Base-by-base conservation (phyloP, 768 basidiomycete species). In the Macrolepiota fuliginosa region DNA sequence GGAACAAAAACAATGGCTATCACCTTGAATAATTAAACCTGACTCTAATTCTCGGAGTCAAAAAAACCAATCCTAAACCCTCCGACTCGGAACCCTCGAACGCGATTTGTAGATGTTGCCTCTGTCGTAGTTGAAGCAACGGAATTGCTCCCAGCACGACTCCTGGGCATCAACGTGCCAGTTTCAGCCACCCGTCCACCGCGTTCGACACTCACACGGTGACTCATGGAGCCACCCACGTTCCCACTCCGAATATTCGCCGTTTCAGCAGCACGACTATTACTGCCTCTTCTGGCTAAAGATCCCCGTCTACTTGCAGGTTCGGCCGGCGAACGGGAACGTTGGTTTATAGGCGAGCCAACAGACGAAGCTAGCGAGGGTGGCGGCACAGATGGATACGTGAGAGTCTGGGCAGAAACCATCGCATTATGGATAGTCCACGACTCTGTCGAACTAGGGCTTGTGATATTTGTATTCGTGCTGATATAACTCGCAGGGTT, bases 371-470 rank as follows among this genome's bases (percentile, higher is more conserved):
- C 90, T 27, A 92, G 73, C 1, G 89, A 90, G 2, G 92, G 92
- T 11, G 92, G 92, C 1, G 92, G 92, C 0, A 93, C 92, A 5
- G 86, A 87, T 0, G 92, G 92, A 66, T 94, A 94, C 4, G 90
- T 83, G 54, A 94, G 78, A 13, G 76, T 57, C 77, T 73, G 5
- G 68, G 72, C 9, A 68, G 77, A 56, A 66, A 71, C 71, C 29
- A 77, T 64, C 42, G 70, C 67, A 58, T 74, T 72, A 58, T 79
- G 79, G 7, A 80, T 73, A 40, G 79, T 77, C 54, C 82, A 77
- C 3, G 83, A 84, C 11, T 81, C 76, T 9, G 86, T 85, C 3
- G 88, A 87, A 1, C 89, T 87, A 3, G 92, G 91, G 36, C 89
- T 92, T 3, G 91, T 94, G 58, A 87, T 66, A 56, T 83, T 82